Evolutionary conservation across 2,329 filamentous ascomycete species (phyloP).

Genomic region (Pseudogymnoascus destructans): DNA sequence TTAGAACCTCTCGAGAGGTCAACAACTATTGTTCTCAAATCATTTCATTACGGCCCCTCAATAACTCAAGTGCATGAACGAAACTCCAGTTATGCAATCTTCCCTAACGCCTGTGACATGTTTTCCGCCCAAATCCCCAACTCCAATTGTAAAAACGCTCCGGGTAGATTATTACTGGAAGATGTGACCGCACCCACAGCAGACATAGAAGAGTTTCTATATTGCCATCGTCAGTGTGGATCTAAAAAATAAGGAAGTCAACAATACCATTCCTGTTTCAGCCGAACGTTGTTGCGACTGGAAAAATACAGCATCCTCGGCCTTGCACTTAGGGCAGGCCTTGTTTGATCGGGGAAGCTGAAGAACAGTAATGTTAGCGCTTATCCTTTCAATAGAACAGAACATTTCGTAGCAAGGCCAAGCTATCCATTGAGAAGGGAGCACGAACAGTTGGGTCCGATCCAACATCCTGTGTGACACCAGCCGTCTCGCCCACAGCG

Average conservation of each 20-base stretch:
- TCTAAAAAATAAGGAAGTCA: background rate
- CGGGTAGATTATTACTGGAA: conserved; percentile 39
- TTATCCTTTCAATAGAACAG: background rate
- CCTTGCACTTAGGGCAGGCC: conserved; percentile 70
- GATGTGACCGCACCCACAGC: conserved; percentile 84
- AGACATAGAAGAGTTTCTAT: conserved; percentile 87
- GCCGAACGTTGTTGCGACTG: conserved; percentile 95
- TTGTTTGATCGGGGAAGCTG: conserved; percentile 87
- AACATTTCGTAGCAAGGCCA: conserved; percentile 33
- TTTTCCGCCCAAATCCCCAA: background rate
- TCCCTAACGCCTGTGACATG: conserved; percentile 1
- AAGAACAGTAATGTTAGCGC: conserved; percentile 24
- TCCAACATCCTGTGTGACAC: conserved; percentile 92
- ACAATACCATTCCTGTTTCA: conserved; percentile 91
- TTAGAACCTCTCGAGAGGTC: conserved; percentile 1
- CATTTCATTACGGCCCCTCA: background rate
- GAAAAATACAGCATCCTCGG: conserved; percentile 93
- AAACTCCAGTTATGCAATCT: conserved; percentile 4
- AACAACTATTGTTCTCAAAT: conserved; percentile 6
- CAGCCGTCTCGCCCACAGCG: conserved; percentile 85
- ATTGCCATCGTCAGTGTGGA: conserved; percentile 19
- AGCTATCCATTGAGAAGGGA: conserved; percentile 33
- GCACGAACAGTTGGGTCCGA: conserved; percentile 96
- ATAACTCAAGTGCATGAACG: conserved; percentile 1
- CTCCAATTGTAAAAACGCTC: background rate